phyloP scores from a whole-genome alignment of 164 flowering plant species.

The Tetracentron sinense region DNA sequence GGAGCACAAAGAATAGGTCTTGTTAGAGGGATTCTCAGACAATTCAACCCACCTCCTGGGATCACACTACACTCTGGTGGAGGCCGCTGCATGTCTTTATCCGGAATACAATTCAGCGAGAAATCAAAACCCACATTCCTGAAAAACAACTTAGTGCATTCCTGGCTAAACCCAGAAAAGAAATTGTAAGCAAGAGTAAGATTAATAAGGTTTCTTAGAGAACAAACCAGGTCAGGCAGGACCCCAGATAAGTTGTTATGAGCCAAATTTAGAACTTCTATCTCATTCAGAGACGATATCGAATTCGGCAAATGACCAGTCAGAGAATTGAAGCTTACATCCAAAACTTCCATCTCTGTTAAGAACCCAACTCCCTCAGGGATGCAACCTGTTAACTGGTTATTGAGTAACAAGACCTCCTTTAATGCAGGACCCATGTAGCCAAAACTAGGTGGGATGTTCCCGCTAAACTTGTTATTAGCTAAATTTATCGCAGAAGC shows the following conservation, averaged over 20 bases:
- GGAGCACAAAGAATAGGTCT: constrained; percentile 49
- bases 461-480: constrained; percentile 68
- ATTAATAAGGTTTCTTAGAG: constrained; percentile 52
- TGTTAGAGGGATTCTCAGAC: constrained; percentile 57
- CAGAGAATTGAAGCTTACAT: constrained; percentile 71
- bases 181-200: constrained; percentile 74
- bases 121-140: constrained; percentile 70
- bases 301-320: constrained; percentile 84
- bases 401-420: constrained; percentile 77
- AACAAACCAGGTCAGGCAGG: constrained; percentile 65
- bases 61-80: constrained; percentile 49
- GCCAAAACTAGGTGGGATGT: constrained; percentile 65
- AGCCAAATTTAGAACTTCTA: constrained; percentile 71
- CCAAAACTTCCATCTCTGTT: constrained; percentile 65
- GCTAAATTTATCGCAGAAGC: constrained; percentile 94
- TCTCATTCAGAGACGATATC: constrained; percentile 57
- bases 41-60: constrained; percentile 50
- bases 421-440: constrained; percentile 54
- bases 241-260: constrained; percentile 78
- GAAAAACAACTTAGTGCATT: constrained; percentile 42
- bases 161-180: constrained; percentile 77
- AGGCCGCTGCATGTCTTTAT: constrained; percentile 67
- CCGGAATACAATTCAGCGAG: constrained; percentile 74
- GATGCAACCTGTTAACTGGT: constrained; percentile 83
- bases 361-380: constrained; percentile 79